Conservation (phyloP, 129 eudicot species). For the Tagetes erecta region DNA sequence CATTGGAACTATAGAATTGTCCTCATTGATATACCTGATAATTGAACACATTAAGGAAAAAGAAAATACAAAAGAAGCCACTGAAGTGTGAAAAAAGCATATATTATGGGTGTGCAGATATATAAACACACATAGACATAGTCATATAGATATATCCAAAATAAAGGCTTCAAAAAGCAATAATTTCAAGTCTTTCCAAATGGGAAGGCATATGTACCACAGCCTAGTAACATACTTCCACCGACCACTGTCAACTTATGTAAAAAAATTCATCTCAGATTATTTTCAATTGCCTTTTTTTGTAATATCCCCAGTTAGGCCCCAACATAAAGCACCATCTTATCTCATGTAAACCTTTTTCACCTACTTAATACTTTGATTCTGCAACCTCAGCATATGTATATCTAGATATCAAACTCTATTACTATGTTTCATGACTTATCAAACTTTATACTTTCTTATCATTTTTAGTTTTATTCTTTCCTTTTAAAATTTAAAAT, state of each 20-base stretch:
- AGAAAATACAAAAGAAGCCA: conserved; percentile 9
- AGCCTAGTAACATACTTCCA: neutral
- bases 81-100: neutral
- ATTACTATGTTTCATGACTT: neutral
- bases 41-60: neutral
- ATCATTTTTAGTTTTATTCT: neutral
- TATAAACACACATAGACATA: neutral
- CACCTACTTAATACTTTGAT: neutral
- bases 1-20: conserved; percentile 73
- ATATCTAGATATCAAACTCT: neutral
- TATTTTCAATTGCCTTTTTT: neutral
- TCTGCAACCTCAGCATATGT: neutral
- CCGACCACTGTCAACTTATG: neutral
- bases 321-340: neutral
- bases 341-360: neutral
- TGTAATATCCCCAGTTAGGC: conserved; percentile 1
- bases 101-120: neutral
- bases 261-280: neutral
- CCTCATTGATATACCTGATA: conserved; percentile 85
- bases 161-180: conserved; percentile 17
- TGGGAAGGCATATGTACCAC: neutral
- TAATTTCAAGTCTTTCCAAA: neutral
- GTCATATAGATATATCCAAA: neutral
- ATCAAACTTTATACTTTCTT: neutral
- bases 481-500: neutral